A percentile compares a stretch with the other conserved stretches of the same genome.
phyloP scores from a whole-genome alignment of 257 asterid genomes.

The Nicotiana sylvestris region DNA sequence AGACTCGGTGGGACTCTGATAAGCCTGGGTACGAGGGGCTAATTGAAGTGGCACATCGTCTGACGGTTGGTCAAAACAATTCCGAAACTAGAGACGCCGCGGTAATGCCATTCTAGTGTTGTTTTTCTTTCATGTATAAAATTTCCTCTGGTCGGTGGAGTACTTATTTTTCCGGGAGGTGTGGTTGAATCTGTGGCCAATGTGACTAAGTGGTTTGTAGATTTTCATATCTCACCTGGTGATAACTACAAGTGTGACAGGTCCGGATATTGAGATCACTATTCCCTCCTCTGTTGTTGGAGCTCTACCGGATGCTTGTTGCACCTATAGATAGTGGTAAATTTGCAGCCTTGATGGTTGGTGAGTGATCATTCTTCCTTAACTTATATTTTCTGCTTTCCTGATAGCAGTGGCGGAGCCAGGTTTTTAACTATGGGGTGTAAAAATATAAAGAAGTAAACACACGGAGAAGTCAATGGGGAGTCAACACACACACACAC shows the following conservation, averaged over 20 bases:
- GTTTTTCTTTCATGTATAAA: neutral
- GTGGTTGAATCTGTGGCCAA: neutral
- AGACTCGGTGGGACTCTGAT: slow-evolving; percentile 78
- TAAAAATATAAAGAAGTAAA: too few species aligned
- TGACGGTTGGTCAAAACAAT: slow-evolving; percentile 64
- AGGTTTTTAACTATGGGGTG: too few species aligned
- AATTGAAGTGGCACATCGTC: slow-evolving; percentile 70
- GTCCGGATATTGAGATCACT: slow-evolving; percentile 56
- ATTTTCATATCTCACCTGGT: neutral
- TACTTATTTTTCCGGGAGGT: neutral
- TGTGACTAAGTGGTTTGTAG: neutral
- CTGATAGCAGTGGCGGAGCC: neutral
- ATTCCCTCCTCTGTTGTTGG: slow-evolving; percentile 62
- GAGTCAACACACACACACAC: too few species aligned
- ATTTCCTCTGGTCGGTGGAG: neutral
- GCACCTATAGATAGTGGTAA: slow-evolving; percentile 68
- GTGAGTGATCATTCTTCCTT: slow-evolving; percentile 38
- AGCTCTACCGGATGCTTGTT: slow-evolving; percentile 60
- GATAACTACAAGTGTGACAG: slow-evolving; percentile 26
- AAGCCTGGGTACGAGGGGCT: slow-evolving; percentile 80
- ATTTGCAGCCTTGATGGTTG: slow-evolving; percentile 77
- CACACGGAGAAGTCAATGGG: too few species aligned
- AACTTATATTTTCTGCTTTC: neutral
- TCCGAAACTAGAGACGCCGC: slow-evolving; percentile 64
- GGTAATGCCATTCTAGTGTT: slow-evolving; percentile 26